Conservation (phyloP, 1,139 yeast genomes). For the Oligophagozyma castellii region DNA sequence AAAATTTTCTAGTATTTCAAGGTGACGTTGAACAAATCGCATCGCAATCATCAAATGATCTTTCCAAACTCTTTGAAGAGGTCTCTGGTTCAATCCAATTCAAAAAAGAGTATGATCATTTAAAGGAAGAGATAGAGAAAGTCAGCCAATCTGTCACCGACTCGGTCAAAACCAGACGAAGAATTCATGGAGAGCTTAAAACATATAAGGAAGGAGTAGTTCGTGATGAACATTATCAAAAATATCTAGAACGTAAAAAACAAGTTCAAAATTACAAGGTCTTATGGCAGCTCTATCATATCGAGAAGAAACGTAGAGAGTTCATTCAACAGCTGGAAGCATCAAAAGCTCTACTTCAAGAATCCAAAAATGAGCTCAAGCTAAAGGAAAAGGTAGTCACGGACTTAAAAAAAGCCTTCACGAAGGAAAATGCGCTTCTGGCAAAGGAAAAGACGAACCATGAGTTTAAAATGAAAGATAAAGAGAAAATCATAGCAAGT, state of each 20-base stretch:
- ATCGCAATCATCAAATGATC: slow-evolving; percentile 65
- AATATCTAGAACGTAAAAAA: slow-evolving; percentile 37
- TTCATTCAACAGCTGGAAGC: slow-evolving; percentile 23
- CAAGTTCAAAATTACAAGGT: slow-evolving; percentile 37
- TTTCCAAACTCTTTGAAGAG: slow-evolving; percentile 63
- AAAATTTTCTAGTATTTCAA: slow-evolving; percentile 87
- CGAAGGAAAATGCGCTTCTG: slow-evolving; percentile 33
- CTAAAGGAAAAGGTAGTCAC: slow-evolving; percentile 21
- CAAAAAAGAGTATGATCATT: slow-evolving; percentile 50
- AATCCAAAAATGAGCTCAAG: slow-evolving; percentile 19
- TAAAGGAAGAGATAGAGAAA: slow-evolving; percentile 51
- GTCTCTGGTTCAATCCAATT: slow-evolving; percentile 71
- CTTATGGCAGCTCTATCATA: slow-evolving; percentile 56
- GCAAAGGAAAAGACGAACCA: slow-evolving; percentile 32
- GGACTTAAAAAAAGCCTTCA: slow-evolving; percentile 29
- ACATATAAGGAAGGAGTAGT: slow-evolving; percentile 66
- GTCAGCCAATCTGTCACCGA: slow-evolving; percentile 55
- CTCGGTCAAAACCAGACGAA: slow-evolving; percentile 58
- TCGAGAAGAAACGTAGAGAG: slow-evolving; percentile 35
- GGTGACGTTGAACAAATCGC: slow-evolving; percentile 96
- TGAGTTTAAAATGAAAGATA: slow-evolving; percentile 27
- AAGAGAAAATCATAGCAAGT: slow-evolving; percentile 43
- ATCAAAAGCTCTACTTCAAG: slow-evolving; percentile 24
- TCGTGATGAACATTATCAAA: slow-evolving; percentile 59
- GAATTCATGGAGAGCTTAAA: slow-evolving; percentile 61